Evolutionary conservation across 768 basidiomycete species (phyloP), one percentile per base, ranked within the genome.

Genomic region (Inosperma sp.): DNA sequence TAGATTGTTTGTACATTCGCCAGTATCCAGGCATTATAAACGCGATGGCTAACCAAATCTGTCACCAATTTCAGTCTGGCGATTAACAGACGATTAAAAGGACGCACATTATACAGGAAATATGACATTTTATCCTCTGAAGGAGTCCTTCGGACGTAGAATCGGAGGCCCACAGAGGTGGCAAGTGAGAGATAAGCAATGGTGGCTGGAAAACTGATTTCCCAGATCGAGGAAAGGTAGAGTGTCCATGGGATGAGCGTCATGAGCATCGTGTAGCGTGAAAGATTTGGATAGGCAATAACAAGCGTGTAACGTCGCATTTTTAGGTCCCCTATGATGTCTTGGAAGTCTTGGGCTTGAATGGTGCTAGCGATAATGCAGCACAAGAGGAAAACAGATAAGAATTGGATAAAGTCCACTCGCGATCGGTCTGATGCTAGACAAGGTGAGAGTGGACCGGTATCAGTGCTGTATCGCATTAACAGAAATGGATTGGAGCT

Each of bases 291-390:
- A 52, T 70, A 68, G 21, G 68, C 65, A 50, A 79, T 72, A 4
- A 77, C 77, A 12, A 79, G 56, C 0, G 77, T 79, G 3, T 59
- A 40, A 3, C 77, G 67, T 2, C 75, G 72, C 1, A 67, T 64
- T 22, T 62, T 37, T 4, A 61, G 59, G 48, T 79, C 78, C 1
- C 78, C 77, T 17, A 60, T 59, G 5, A 66, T 59, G 44, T 79
- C 78, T 42, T 70, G 70, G 55, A 75, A 79, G 52, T 79, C 78
- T 59, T 77, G 74, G 2, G 72, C 69, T 40, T 78, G 76, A 10
- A 76, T 61, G 1, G 76, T 78, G 0, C 76, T 75, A 2, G 70
- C 58, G 29, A 77, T 67, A 13, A 76, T 68, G 0, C 64, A 63
- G 7, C 68, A 62, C 21, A 71, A 74, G 40, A 72, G 51, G 35